Base-by-base conservation (phyloP, 257 asterid genomes). In the Cordia subcordata region DNA sequence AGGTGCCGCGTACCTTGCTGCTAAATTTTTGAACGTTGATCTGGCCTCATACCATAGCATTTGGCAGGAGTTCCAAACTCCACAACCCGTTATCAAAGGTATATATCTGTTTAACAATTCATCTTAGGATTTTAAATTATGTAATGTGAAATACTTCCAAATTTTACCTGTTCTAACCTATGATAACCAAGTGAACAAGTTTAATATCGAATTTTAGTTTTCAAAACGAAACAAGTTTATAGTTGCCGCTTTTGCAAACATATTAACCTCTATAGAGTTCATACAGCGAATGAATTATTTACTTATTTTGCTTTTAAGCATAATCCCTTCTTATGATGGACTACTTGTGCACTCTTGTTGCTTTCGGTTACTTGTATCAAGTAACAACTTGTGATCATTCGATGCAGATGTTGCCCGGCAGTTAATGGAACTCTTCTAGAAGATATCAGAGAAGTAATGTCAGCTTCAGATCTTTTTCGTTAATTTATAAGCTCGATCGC, bases 1-100 rank as follows among this genome's bases (percentile, higher is more conserved):
- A 39, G 99, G 97, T 63, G 95, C 96, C 68, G 99, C 99, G 22
- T 93, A 89, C 68, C 96, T 89, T 66, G 97, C 99, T 69, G 86
- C 97, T n/a, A 89, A 93, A 56, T 72, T 74, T 61, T 73, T 93
- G 54, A 83, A 83, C 69, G 71, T 93, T 91, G 84, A 89, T 76
- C 87, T 85, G 61, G 63, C 95, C 46, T 86, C 96, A 5, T 75
- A 81, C 67, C 87, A 86, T 63, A 64, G 47, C 60, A 82, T 89
- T 47, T 89, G 97, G 97, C 72, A 71, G 20, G 95, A 85, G 76
- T 93, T 93, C 69, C 86, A 83, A 54, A 83, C 99, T 3, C 75
- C 96, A 8, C 94, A 97, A 0, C 38, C 83, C 62, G 89, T 93
- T 20, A 89, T 93, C 15, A 84, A 76, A 84, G 96, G 98, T 86